Base-by-base conservation (phyloP, 1,284 basidiomycete species). In the Xerocomus amazonicus region DNA sequence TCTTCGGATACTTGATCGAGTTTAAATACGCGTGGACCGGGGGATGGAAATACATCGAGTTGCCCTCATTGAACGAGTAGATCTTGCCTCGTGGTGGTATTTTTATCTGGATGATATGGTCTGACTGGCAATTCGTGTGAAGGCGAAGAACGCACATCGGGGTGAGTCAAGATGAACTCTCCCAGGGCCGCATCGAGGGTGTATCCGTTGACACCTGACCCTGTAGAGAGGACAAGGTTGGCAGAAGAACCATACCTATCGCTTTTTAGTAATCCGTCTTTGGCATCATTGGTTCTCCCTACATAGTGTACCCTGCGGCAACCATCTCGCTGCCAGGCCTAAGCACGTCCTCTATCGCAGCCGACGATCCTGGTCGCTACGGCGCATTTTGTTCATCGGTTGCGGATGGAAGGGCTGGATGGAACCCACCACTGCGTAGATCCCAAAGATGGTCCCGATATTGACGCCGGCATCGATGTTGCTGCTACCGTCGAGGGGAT, bases 391-490 rank as follows among this genome's bases (percentile, higher is more conserved):
- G 43, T 3, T 14, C 8, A 28, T 46, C 28, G 17, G n/a, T 42
- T n/a, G 13, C 13, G 14, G 14, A 31, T 7, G 36, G 19, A 19
- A 41, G 27, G 12, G 38, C 27, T 12, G 2, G 19, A 35, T 6
- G n/a, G 12, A 31, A 74, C 84, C 56, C 60, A 91, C 92, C 59
- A 97, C 76, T 64, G 85, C 83, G 77, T 99, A 99, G 62, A 99
- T 89, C 52, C 97, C 97, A 70, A 99, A 99, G 76, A 99, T 99
- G 52, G 97, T 99, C 39, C 97, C 97, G 66, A 99, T 97, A 74
- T 99, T 99, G 57, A 99, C 97, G 84, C 96, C 97, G 57, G 97
- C 97, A 70, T 99, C 97, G 72, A 99, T 99, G 76, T 99, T 99
- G 74, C 90, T 94, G 62, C 88, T 92, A 48, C 97, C 97, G 65